Percentiles rank a stretch among this genome's conserved stretches.
Evolutionary conservation across 208 protist genomes (phyloP).

Genomic region (Leishmania martiniquensis): DNA sequence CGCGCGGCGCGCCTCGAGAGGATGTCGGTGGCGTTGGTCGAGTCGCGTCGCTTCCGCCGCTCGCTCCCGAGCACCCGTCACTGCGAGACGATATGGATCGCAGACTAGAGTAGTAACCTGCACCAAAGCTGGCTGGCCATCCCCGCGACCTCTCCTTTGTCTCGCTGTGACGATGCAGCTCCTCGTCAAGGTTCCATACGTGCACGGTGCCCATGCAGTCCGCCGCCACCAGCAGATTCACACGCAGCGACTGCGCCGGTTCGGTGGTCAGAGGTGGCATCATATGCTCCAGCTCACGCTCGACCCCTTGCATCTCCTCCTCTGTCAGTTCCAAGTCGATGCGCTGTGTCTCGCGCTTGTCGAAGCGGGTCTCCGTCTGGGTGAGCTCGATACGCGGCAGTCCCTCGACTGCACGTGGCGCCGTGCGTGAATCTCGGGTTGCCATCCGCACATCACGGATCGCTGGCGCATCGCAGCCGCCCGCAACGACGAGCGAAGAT

Average conservation of each 20-base stretch:
- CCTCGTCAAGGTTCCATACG: slow-evolving; percentile 90
- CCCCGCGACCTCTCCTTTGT: neutral
- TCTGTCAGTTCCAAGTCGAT: slow-evolving; percentile 60
- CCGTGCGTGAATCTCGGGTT: slow-evolving; percentile 18
- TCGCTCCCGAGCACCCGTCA: slow-evolving; percentile 5
- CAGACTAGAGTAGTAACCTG: slow-evolving; percentile 11
- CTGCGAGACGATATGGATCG: slow-evolving; percentile 17
- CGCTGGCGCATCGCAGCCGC: slow-evolving; percentile 30
- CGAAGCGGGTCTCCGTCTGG: slow-evolving; percentile 72
- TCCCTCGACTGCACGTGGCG: slow-evolving; percentile 38
- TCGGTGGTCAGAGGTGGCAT: slow-evolving; percentile 74
- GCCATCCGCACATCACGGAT: slow-evolving; percentile 30
- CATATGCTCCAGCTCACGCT: slow-evolving; percentile 63
- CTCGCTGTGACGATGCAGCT: slow-evolving; percentile 43
- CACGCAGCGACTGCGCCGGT: slow-evolving; percentile 60
- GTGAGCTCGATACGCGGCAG: slow-evolving; percentile 37
- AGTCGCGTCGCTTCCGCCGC: slow-evolving; percentile 8
- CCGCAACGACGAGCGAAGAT: slow-evolving; percentile 71
- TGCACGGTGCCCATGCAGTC: slow-evolving; percentile 80
- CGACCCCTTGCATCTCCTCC: slow-evolving; percentile 79
- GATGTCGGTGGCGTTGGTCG: slow-evolving; percentile 6
- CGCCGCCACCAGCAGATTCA: slow-evolving; percentile 83
- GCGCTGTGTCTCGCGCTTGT: slow-evolving; percentile 78
- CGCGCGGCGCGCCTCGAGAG: neutral
- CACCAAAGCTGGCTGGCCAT: slow-evolving; percentile 21